Percentiles rank a stretch among this genome's conserved stretches.
Evolutionary conservation across 2,329 filamentous ascomycete species (phyloP).

Genomic region (Colletotrichum orbiculare): DNA sequence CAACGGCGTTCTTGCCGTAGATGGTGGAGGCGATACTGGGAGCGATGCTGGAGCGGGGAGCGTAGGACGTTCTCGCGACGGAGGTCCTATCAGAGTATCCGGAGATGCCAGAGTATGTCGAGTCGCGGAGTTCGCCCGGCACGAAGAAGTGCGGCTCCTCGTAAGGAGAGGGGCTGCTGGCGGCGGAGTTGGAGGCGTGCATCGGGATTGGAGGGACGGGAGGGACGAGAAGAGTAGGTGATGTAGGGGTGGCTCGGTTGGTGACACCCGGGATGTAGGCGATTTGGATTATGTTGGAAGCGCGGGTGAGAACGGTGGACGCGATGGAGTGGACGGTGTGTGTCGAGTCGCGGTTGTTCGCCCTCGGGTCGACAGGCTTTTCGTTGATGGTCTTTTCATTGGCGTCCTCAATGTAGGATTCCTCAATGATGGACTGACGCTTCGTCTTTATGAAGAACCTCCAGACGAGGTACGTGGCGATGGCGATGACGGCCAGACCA

Average conservation of each 20-base stretch:
- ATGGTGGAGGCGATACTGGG: conserved; percentile 91
- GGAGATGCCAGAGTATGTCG: conserved; percentile 85
- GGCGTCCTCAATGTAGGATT: conserved; percentile 67
- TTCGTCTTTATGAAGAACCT: conserved; percentile 86
- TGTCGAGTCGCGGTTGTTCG: conserved; percentile 78
- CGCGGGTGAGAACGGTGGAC: conserved; percentile 92
- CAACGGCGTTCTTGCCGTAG: conserved; percentile 89
- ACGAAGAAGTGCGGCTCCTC: conserved; percentile 94
- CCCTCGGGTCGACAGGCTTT: conserved; percentile 62
- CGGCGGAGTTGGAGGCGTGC: conserved; percentile 62
- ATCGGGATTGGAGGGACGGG: conserved; percentile 92
- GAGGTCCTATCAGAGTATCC: conserved; percentile 71
- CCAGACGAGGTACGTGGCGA: conserved; percentile 85
- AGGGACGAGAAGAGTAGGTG: conserved; percentile 83
- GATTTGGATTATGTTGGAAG: conserved; percentile 99
- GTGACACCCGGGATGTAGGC: conserved; percentile 98
- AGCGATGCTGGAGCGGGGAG: conserved; percentile 79
- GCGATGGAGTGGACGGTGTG: conserved; percentile 93
- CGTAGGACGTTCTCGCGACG: conserved; percentile 68
- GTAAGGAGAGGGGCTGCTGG: conserved; percentile 65
- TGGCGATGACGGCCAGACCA: conserved; percentile 79
- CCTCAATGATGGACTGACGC: conserved; percentile 68
- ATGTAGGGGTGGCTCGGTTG: conserved; percentile 87
- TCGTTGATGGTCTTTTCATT: conserved; percentile 67
- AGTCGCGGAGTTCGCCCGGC: conserved; percentile 89